phyloP scores from a whole-genome alignment of 2,329 filamentous ascomycete species.

The Teratosphaeria zuluensis region DNA sequence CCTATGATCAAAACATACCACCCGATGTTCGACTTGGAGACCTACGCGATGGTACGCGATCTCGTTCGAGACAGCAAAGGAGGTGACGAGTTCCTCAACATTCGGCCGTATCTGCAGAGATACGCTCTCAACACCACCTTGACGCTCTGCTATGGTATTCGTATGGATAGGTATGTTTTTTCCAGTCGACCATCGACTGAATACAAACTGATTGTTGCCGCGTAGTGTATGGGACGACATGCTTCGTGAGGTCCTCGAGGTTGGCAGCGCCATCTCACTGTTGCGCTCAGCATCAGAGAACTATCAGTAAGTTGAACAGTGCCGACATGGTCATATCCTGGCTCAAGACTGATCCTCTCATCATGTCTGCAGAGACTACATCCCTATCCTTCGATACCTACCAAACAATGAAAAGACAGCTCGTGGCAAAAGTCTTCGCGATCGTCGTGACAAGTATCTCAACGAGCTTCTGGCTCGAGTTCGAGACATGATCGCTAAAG shows the following conservation, averaged over 20 bases:
- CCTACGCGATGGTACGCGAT: constrained; percentile 42
- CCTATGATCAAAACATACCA: constrained; percentile 39
- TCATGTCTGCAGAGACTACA: constrained; percentile 37
- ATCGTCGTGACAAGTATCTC: constrained; percentile 41
- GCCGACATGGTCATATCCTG: neutral
- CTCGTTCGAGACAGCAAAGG: constrained; percentile 35
- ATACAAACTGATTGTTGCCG: neutral
- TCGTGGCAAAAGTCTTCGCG: constrained; percentile 38
- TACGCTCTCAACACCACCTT: constrained; percentile 47
- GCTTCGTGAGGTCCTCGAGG: constrained; percentile 43
- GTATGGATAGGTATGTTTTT: constrained; percentile 34
- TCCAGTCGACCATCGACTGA: neutral
- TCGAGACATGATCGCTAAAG: constrained; percentile 41
- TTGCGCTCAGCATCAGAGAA: constrained; percentile 44
- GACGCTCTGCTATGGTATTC: constrained; percentile 46
- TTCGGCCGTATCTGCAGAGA: constrained; percentile 44
- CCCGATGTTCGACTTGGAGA: constrained; percentile 47
- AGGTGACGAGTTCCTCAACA: constrained; percentile 25
- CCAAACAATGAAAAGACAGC: constrained; percentile 45
- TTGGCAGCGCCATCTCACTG: constrained; percentile 43
- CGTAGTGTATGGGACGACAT: constrained; percentile 40
- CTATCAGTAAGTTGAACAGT: constrained; percentile 12
- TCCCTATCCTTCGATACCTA: constrained; percentile 40
- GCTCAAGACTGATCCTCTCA: neutral
- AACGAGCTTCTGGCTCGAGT: constrained; percentile 42